Conservation (phyloP, 2,329 filamentous ascomycete genomes). For the Paracamarosporium sp. region DNA sequence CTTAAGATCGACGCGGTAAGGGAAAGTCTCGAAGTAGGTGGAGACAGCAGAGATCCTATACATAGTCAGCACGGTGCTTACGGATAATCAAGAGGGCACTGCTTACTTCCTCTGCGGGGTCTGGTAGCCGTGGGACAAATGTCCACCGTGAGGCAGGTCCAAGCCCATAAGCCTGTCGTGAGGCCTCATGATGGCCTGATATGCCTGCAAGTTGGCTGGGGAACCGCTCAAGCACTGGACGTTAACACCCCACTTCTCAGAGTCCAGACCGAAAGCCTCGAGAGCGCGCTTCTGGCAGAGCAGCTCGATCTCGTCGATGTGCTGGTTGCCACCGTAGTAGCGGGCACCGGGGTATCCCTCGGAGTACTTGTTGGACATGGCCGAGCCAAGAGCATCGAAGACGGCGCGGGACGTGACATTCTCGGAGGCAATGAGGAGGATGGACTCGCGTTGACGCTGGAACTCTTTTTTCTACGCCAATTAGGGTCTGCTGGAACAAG, state of each 20-base stretch:
- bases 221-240: slow-evolving; percentile 86
- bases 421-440: slow-evolving; percentile 64
- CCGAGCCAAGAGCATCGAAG: slow-evolving; percentile 58
- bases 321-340: slow-evolving; percentile 97
- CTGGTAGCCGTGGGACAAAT: slow-evolving; percentile 97
- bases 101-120: slow-evolving; percentile 87
- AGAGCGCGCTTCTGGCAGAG: slow-evolving; percentile 90
- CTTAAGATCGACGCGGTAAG: slow-evolving; percentile 87
- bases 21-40: slow-evolving; percentile 98
- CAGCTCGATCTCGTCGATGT: slow-evolving; percentile 88
- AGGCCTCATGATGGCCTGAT: slow-evolving; percentile 94
- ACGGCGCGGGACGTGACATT: slow-evolving; percentile 49
- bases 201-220: slow-evolving; percentile 97
- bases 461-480: slow-evolving; percentile 79
- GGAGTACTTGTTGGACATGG: slow-evolving; percentile 88
- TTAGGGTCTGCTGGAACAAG: slow-evolving; percentile 16
- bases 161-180: slow-evolving; percentile 98
- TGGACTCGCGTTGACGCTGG: slow-evolving; percentile 96
- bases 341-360: slow-evolving; percentile 96
- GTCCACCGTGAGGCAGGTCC: slow-evolving; percentile 91
- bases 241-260: slow-evolving; percentile 94
- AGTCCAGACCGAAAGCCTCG: slow-evolving; percentile 82
- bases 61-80: slow-evolving; percentile 19
- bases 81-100: not conserved
- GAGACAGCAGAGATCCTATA: slow-evolving; percentile 91